Conservation (phyloP, 306 rosid species). For the Malus domestica region ASM211411v1 NC_041805.1:4878001-4878500, state of each 20-base stretch:
- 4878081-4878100: neutral
- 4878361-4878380: neutral
- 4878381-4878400: neutral
- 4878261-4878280: neutral
- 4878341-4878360: neutral
- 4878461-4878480: conserved; percentile 71
- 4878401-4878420: neutral
- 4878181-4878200: conserved; percentile 98
- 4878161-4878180: conserved; percentile 92
- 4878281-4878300: neutral
- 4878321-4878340: neutral
- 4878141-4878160: conserved; percentile 78
- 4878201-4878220: conserved; percentile 76
- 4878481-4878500: conserved; percentile 69
- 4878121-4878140: conserved; percentile 36
- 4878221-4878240: conserved; percentile 77
- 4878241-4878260: neutral
- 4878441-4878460: conserved; percentile 79
- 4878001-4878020: conserved; percentile 39
- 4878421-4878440: neutral
- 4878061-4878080: neutral
- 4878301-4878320: neutral
- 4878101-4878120: neutral
- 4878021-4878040: conserved; percentile 46
- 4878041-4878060: conserved; percentile 4